Percentiles rank a stretch among this genome's conserved stretches.
Evolutionary conservation across 768 basidiomycete genomes (phyloP).

Genomic region (Lactifluus piperatus): DNA sequence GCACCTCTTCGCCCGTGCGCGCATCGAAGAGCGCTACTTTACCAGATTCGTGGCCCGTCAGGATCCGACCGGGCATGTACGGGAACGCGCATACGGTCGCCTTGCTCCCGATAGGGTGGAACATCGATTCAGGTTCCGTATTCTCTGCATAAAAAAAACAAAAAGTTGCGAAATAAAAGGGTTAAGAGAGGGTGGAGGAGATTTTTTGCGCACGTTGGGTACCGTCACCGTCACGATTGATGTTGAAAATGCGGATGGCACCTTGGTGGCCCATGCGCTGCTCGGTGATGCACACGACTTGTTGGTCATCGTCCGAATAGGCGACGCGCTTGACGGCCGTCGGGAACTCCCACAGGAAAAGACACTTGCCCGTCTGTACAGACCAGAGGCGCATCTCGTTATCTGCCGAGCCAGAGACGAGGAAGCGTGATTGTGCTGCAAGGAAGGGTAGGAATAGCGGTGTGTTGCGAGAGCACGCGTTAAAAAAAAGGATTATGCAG

Average conservation of each 20-base stretch:
- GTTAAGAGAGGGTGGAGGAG: background rate
- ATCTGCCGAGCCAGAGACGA: slow-evolving; percentile 91
- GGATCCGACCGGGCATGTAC: slow-evolving; percentile 61
- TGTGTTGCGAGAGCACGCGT: background rate
- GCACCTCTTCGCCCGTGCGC: slow-evolving; percentile 75
- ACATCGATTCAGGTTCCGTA: slow-evolving; percentile 63
- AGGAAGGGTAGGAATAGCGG: background rate
- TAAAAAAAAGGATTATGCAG: too few species aligned
- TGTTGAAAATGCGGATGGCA: slow-evolving; percentile 81
- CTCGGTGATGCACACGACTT: slow-evolving; percentile 90
- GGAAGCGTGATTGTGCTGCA: slow-evolving; percentile 71
- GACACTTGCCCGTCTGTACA: slow-evolving; percentile 82
- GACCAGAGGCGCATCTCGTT: slow-evolving; percentile 89
- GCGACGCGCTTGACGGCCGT: slow-evolving; percentile 95
- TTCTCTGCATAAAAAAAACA: slow-evolving; percentile 44
- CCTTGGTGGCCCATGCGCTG: slow-evolving; percentile 93
- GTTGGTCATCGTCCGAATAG: slow-evolving; percentile 78
- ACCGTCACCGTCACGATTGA: slow-evolving; percentile 78
- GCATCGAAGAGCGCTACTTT: slow-evolving; percentile 90
- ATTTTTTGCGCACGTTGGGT: slow-evolving; percentile 54
- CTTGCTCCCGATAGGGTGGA: slow-evolving; percentile 88
- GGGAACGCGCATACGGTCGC: slow-evolving; percentile 96
- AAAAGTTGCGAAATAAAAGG: background rate
- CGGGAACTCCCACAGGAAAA: slow-evolving; percentile 95
- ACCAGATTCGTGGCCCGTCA: slow-evolving; percentile 96